Conservation (phyloP, 192 early-diverging fungal species). For the Coemansia sp. region DNA sequence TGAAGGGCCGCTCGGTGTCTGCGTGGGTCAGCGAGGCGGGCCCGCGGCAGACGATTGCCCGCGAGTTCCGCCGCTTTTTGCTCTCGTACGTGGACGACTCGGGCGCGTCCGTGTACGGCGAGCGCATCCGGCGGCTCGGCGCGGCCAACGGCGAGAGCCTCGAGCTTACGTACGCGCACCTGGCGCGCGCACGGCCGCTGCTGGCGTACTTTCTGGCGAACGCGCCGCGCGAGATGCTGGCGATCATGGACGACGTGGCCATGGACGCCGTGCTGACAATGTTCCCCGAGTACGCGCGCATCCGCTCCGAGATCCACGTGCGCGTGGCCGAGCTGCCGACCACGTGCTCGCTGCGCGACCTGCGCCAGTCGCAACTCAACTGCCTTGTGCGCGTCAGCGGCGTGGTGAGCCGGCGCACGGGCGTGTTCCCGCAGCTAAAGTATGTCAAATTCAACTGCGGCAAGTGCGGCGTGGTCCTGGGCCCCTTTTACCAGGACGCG, state of each 20-base stretch:
- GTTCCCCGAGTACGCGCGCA: slow-evolving; percentile 87
- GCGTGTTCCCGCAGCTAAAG: slow-evolving; percentile 96
- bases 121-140: slow-evolving; percentile 85
- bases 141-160: slow-evolving; percentile 83
- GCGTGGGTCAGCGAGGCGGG: slow-evolving; percentile 88
- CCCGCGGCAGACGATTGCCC: slow-evolving; percentile 75
- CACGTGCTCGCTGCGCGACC: slow-evolving; percentile 81
- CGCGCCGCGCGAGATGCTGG: slow-evolving; percentile 82
- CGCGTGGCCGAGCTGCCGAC: slow-evolving; percentile 87
- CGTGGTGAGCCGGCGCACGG: slow-evolving; percentile 89
- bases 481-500: slow-evolving; percentile 93
- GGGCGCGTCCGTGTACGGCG: slow-evolving; percentile 90
- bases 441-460: slow-evolving; percentile 94
- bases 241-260: slow-evolving; percentile 91
- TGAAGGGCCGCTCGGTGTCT: slow-evolving; percentile 75
- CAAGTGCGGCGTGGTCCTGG: slow-evolving; percentile 88
- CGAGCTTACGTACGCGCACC: slow-evolving; percentile 82
- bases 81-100: slow-evolving; percentile 80
- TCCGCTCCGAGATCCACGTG: slow-evolving; percentile 92
- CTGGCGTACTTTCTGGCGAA: slow-evolving; percentile 90
- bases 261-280: slow-evolving; percentile 85
- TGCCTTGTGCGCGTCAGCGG: slow-evolving; percentile 87
- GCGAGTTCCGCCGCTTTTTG: slow-evolving; percentile 88
- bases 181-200: slow-evolving; percentile 74
- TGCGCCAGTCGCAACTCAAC: slow-evolving; percentile 91